Evolutionary conservation across 441 rosid species (phyloP), one percentile per base, ranked within the genome.

Genomic region (Erysimum pusillum): DNA sequence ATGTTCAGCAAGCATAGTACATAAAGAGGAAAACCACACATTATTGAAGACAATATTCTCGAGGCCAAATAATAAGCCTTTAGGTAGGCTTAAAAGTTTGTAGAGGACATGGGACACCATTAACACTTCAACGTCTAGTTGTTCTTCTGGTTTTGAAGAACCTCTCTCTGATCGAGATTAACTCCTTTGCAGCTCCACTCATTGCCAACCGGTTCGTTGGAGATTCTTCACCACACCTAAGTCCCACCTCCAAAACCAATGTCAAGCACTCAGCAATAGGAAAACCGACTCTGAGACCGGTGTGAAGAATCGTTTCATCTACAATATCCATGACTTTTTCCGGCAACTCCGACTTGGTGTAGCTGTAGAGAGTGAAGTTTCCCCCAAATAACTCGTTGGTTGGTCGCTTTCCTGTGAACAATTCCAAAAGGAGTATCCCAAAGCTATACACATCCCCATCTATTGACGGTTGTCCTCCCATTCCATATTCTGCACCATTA

Each of bases 401-500:
- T 15, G 70, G 70, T 46, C 39, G 49, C 15, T 65, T 65, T 13
- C 69, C 57, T 0, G 36, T 65, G n/a, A 51, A 20, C 3, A 20
- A 18, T 51, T 51, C 56, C 32, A 20, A 6, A 53, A 53, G 34
- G 2, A 53, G 59, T 25, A 53, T 34, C 2, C 59, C 59, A 53
- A 53, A 53, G 35, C 59, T 53, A 53, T 25, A 53, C 9, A 13
- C 35, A 53, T 53, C 59, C 12, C 59, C 59, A 11, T 25, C 7
- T 53, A 28, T 53, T 11, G 60, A 49, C 32, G 62, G 62, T 1
- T 68, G 32, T 14, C 73, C 73, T 18, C 73, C 73, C 42, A 53
- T 9, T 52, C 73, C 73, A 36, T 68, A 68, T 22, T 68, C 73
- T 68, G 35, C n/a, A 44, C n/a, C 41, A 31, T 9, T 2, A n/a